Conservation (phyloP, 495 filamentous ascomycete species). For the Aspergillus nanangensis region DNA sequence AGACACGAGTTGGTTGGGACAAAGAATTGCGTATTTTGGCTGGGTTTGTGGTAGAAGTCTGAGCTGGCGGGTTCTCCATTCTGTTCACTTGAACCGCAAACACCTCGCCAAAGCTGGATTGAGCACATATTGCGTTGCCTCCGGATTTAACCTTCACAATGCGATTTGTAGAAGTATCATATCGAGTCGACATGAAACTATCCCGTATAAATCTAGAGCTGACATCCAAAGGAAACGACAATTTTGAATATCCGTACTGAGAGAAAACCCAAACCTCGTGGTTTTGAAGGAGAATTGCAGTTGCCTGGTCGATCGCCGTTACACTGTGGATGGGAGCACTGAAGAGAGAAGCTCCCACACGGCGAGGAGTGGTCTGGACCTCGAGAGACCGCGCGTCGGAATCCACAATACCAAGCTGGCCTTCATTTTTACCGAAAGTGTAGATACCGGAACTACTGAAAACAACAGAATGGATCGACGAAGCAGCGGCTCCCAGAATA, state of each 20-base stretch:
- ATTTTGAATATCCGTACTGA: conserved; percentile 84
- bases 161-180: conserved; percentile 57
- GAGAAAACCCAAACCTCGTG: conserved; percentile 90
- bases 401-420: conserved; percentile 90
- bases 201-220: conserved; percentile 65
- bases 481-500: conserved; percentile 82
- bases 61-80: conserved; percentile 50
- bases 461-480: conserved; percentile 84
- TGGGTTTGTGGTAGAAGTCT: conserved; percentile 82
- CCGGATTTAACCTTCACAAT: conserved; percentile 75
- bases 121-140: conserved; percentile 83
- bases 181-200: conserved; percentile 62
- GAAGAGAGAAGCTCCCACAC: conserved; percentile 83
- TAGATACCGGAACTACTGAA: conserved; percentile 78
- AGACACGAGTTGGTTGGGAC: conserved; percentile 70
- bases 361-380: conserved; percentile 73
- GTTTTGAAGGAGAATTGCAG: conserved; percentile 77
- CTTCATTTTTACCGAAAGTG: conserved; percentile 94
- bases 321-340: conserved; percentile 71
- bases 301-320: conserved; percentile 87
- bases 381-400: conserved; percentile 89
- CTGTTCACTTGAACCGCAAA: conserved; percentile 75
- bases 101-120: conserved; percentile 78
- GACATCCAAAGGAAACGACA: conserved; percentile 72
- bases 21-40: conserved; percentile 76